Evolutionary conservation across 352 stramenopile genomes (phyloP).

Genomic region (Pythium oligandrum): DNA sequence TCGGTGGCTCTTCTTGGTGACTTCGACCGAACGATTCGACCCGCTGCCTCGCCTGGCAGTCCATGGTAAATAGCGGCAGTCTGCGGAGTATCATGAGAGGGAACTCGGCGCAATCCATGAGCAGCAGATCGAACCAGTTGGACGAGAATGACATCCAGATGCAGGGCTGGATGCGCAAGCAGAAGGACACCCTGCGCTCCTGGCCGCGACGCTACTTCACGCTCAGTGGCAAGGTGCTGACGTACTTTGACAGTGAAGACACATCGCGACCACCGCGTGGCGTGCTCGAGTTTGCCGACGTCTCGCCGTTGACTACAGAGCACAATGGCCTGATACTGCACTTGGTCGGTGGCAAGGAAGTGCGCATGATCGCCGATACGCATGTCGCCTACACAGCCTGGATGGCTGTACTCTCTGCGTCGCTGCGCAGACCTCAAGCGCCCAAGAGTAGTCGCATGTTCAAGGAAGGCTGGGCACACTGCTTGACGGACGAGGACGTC

Average conservation of each 20-base stretch:
- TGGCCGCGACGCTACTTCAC: slow-evolving; percentile 73
- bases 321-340: slow-evolving; percentile 75
- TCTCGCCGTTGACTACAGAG: slow-evolving; percentile 65
- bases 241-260: slow-evolving; percentile 82
- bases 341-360: slow-evolving; percentile 57
- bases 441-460: slow-evolving; percentile 40
- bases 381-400: slow-evolving; percentile 75
- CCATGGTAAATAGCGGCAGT: slow-evolving; percentile 34
- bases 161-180: slow-evolving; percentile 82
- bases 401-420: slow-evolving; percentile 65
- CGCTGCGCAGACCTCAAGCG: slow-evolving; percentile 47
- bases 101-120: slow-evolving; percentile 37
- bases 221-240: slow-evolving; percentile 61
- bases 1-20: too few species aligned
- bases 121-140: slow-evolving; percentile 27
- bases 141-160: slow-evolving; percentile 75
- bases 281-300: slow-evolving; percentile 64
- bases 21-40: too few species aligned
- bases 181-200: slow-evolving; percentile 72
- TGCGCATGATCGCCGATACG: slow-evolving; percentile 71
- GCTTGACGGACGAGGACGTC: slow-evolving; percentile 68
- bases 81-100: slow-evolving; percentile 64
- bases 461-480: slow-evolving; percentile 73
- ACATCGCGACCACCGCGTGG: slow-evolving; percentile 50
- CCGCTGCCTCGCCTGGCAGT: too few species aligned